Conservation (phyloP, 805 yeast genomes). For the Middelhovenomyces tepae region DNA sequence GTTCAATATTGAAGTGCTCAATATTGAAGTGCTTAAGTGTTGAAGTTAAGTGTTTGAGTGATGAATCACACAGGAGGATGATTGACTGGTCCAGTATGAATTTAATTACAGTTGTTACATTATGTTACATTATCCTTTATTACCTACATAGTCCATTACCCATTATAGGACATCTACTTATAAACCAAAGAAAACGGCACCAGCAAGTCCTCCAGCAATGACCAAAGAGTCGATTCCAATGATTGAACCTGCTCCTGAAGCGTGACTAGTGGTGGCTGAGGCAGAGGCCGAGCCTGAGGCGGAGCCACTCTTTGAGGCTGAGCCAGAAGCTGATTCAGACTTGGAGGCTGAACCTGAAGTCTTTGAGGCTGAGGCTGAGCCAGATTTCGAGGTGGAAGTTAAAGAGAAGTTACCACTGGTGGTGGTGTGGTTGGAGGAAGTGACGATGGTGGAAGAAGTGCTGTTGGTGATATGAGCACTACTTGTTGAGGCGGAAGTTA, state of each 20-base stretch:
- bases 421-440: conserved; percentile 7
- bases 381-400: background rate
- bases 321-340: conserved; percentile 5
- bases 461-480: conserved; percentile 7
- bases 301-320: conserved; percentile 16
- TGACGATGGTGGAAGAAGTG: conserved; percentile 4
- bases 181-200: conserved; percentile 11
- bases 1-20: no score
- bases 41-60: no score
- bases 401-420: conserved; percentile 1
- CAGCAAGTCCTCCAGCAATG: conserved; percentile 12
- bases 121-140: no score
- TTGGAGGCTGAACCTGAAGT: background rate
- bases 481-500: conserved; percentile 8
- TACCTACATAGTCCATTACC: no score
- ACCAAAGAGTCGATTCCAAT: conserved; percentile 7
- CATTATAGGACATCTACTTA: no score
- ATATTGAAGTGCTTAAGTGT: no score
- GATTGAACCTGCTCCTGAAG: conserved; percentile 3
- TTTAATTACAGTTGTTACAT: no score
- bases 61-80: no score
- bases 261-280: conserved; percentile 4
- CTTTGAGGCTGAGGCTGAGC: background rate
- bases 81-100: no score
- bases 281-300: conserved; percentile 14